Base-by-base conservation (phyloP, 129 eudicot species). In the Tanacetum coccineum region DNA sequence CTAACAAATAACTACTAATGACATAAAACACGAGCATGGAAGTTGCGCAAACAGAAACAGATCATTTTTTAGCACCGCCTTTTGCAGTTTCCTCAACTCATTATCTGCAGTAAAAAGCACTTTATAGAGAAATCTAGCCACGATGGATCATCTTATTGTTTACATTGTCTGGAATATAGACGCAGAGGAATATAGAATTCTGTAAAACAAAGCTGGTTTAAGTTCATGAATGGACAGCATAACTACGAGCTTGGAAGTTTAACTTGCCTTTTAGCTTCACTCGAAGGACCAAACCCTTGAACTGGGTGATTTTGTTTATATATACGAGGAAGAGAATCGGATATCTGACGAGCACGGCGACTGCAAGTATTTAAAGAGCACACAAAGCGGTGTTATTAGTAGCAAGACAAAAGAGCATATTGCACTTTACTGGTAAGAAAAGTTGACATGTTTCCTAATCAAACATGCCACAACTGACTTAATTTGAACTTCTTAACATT, bases 261-360 rank as follows among this genome's bases (percentile, higher is more conserved):
- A 72, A 52, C 67, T 74, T 78, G 80, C 86, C 78, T 76, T 47
- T 75, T 78, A 74, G 71, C 55, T 58, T 72, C 78, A 39, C 59
- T 64, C 13, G 44, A 49, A 68, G 59, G 66, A 56, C 77, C 69
- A 74, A 36, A 54, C 20, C 67, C 79, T 54, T 62, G 68, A 19
- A 56, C 72, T 25, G 64, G 66, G 62, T 17, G 47, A 62, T 44
- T 58, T 53, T 57, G 73, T 68, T 76, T 79, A 66, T 18, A 74
- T 61, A 21, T 39, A 66, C 32, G 57, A 36, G 85, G 81, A 74
- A 88, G 78, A 20, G 82, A 79, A 51, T 62, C 73, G 21, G 74
- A 61, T 61, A 45, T 77, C 77, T 62, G 70, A 58, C 80, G 55
- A 72, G 57, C 71, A 63, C 67, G 15, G 65, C 40, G 70, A 71